Evolutionary conservation across 345 rosid genomes (phyloP).

Genomic region (Firmiana major): DNA sequence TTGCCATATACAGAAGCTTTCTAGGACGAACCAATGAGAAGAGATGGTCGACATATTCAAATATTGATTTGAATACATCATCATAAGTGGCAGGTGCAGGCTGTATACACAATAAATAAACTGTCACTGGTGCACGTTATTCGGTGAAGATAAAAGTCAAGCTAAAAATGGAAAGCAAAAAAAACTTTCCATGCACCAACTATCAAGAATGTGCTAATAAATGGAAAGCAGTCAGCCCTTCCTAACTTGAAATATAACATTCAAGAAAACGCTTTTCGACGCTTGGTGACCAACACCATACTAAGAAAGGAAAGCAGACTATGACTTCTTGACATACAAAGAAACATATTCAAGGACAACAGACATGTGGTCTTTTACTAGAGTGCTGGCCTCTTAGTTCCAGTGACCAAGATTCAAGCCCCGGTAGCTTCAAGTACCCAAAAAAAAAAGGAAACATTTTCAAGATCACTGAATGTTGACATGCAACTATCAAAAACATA

Average conservation of each 20-base stretch:
- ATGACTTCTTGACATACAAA: neutral
- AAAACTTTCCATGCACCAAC: neutral
- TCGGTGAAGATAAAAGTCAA: neutral
- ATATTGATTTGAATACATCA: constrained; percentile 81
- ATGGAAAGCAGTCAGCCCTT: neutral
- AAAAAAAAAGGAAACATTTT: too few relatives aligned
- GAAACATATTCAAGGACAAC: neutral
- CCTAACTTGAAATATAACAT: neutral
- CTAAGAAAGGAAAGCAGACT: neutral
- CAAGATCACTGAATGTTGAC: too few relatives aligned
- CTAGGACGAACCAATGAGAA: constrained; percentile 89
- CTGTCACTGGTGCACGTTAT: neutral
- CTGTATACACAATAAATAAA: constrained; percentile 41
- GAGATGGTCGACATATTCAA: constrained; percentile 88
- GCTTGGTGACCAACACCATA: neutral
- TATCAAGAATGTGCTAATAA: neutral
- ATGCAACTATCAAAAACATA: too few relatives aligned
- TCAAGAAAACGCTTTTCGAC: neutral
- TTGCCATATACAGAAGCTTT: constrained; percentile 91
- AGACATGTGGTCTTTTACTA: too few relatives aligned
- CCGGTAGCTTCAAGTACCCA: too few relatives aligned
- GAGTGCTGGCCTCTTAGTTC: too few relatives aligned
- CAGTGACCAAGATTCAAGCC: too few relatives aligned
- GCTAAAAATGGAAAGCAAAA: neutral
- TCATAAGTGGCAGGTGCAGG: constrained; percentile 89